Percentiles rank a stretch among this genome's conserved stretches.
These are phyloP conservation scores for Solanum hybrid DNA, from an alignment of 305 asterid species.

Conservation along the genomic window DNA sequence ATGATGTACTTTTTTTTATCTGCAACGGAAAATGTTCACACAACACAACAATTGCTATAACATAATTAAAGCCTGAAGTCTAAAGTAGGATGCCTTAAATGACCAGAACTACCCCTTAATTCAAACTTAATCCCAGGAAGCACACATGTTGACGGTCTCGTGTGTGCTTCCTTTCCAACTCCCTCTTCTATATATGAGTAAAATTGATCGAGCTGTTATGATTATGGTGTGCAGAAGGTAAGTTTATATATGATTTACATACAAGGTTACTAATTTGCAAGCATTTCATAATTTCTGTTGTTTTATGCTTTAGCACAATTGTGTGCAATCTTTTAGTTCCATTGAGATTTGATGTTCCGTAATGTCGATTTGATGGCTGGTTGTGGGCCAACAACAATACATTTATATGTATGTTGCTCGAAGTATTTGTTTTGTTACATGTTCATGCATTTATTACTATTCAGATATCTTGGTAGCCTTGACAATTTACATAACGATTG, in stretches of 20 bases:
- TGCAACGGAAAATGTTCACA: no score
- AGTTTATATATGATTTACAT: no score
- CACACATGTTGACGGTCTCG: no score
- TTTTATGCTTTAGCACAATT: neutral
- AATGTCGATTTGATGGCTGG: neutral
- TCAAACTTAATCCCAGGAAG: no score
- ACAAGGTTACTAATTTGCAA: neutral
- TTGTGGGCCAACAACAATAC: neutral
- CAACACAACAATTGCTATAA: no score
- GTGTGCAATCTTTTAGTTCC: neutral
- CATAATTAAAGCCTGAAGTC: no score
- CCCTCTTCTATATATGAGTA: no score
- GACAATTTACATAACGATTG: neutral
- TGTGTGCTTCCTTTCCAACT: no score
- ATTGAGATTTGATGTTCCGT: neutral
- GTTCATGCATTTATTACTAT: neutral
- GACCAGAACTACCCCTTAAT: no score
- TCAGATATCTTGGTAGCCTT: neutral
- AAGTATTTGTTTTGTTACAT: neutral
- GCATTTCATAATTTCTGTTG: neutral
- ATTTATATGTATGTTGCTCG: no score
- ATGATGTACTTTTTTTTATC: no score
- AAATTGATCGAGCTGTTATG: neutral
- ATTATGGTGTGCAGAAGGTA: neutral
- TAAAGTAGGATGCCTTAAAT: no score